A percentile compares a stretch with the other conserved stretches of the same genome.
phyloP scores from a whole-genome alignment of 768 basidiomycete species.

The Chalciporus pseudorubinellus region DNA sequence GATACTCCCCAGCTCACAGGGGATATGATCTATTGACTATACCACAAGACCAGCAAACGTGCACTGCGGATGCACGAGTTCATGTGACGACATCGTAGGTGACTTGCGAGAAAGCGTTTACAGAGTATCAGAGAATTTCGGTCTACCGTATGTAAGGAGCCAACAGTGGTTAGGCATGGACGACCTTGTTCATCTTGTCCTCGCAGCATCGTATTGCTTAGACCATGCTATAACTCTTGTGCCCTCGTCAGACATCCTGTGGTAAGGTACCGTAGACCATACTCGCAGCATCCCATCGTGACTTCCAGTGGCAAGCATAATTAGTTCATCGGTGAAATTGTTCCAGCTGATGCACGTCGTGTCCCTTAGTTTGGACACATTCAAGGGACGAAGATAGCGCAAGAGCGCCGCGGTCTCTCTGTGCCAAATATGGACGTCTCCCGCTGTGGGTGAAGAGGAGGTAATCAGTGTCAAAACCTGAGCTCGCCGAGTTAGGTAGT shows the following conservation, averaged over 20 bases:
- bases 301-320: constrained; percentile 67
- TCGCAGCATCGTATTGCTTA: too few relatives aligned
- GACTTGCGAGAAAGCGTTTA: too few relatives aligned
- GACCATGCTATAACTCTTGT: too few relatives aligned
- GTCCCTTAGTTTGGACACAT: constrained; percentile 50
- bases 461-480: background rate
- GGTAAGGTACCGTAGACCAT: constrained; percentile 51
- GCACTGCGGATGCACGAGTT: too few relatives aligned
- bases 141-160: too few relatives aligned
- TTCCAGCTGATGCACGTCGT: constrained; percentile 85
- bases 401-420: constrained; percentile 71
- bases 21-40: too few relatives aligned
- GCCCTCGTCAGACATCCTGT: constrained; percentile 5
- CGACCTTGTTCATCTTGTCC: too few relatives aligned
- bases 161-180: too few relatives aligned
- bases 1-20: too few relatives aligned
- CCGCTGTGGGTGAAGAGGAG: constrained; percentile 42
- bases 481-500: background rate
- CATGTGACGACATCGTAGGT: too few relatives aligned
- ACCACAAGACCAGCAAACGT: too few relatives aligned
- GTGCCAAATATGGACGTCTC: constrained; percentile 85
- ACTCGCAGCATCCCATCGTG: constrained; percentile 76
- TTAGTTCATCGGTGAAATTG: constrained; percentile 44
- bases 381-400: constrained; percentile 61
- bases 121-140: too few relatives aligned